Evolutionary conservation across 495 filamentous ascomycete species (phyloP).

Genomic region (Aspergillus olivimuriae): DNA sequence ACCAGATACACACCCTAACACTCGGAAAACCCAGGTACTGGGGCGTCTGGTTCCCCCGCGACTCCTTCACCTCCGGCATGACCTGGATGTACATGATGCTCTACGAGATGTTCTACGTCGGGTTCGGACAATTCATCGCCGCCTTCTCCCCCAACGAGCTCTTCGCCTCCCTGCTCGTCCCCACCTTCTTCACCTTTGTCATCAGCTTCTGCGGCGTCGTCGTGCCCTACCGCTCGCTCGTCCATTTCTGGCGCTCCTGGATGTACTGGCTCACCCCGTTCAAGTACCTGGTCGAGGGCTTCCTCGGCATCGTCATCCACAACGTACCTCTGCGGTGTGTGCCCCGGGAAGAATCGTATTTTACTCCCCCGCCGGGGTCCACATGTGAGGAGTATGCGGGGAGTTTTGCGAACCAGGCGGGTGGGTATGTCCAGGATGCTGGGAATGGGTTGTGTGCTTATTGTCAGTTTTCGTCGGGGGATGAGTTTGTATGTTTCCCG

Average conservation of each 20-base stretch:
- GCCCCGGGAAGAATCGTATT: conserved; percentile 49
- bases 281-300: conserved; percentile 53
- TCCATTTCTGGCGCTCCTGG: conserved; percentile 59
- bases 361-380: conserved; percentile 44
- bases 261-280: conserved; percentile 65
- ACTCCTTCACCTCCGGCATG: conserved; percentile 49
- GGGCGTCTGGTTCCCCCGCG: conserved; percentile 47
- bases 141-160: conserved; percentile 66
- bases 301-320: conserved; percentile 50
- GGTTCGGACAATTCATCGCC: conserved; percentile 72
- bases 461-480: conserved; percentile 53
- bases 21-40: conserved; percentile 31
- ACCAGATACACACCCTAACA: too few relatives aligned
- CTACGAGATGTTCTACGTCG: conserved; percentile 67
- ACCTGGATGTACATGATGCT: conserved; percentile 56
- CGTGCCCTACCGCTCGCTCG: conserved; percentile 48
- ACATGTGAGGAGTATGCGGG: conserved; percentile 49
- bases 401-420: conserved; percentile 33
- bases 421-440: conserved; percentile 46
- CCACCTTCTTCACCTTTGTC: conserved; percentile 58
- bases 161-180: conserved; percentile 62
- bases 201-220: conserved; percentile 59
- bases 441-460: conserved; percentile 48
- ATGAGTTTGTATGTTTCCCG: conserved; percentile 44
- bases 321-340: conserved; percentile 49